Percentiles rank a stretch among this genome's conserved stretches.
Evolutionary conservation across 352 stramenopile genomes (phyloP).

Genomic region (Hyaloperonospora arabidopsidis): DNA sequence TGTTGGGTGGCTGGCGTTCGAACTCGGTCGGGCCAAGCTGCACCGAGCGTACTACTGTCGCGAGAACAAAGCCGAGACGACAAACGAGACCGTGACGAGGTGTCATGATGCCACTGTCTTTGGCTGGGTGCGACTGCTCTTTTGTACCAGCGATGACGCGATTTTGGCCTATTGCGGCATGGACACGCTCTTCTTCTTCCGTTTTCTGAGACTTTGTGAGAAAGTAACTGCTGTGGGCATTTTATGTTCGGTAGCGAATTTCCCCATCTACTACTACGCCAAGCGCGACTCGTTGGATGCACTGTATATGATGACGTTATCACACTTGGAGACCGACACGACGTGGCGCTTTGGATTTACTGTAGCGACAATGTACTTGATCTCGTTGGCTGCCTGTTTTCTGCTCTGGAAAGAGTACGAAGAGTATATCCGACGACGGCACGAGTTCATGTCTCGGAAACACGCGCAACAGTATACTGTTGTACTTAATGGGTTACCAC

Average conservation of each 20-base stretch:
- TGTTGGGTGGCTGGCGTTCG: conserved; percentile 58
- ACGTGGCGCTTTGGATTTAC: conserved; percentile 64
- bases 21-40: conserved; percentile 48
- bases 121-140: conserved; percentile 50
- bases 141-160: conserved; percentile 55
- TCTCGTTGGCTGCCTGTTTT: conserved; percentile 52
- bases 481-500: conserved; percentile 65
- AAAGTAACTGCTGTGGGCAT: conserved; percentile 60
- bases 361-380: conserved; percentile 56
- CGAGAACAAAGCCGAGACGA: conserved; percentile 52
- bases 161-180: conserved; percentile 64
- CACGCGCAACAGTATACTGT: conserved; percentile 70
- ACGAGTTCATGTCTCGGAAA: conserved; percentile 67
- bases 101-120: conserved; percentile 34
- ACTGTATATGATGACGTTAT: conserved; percentile 66
- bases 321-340: conserved; percentile 39
- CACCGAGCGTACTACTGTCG: conserved; percentile 66
- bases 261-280: conserved; percentile 75
- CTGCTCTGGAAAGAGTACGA: conserved; percentile 63
- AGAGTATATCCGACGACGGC: conserved; percentile 61
- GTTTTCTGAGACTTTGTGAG: conserved; percentile 60
- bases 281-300: conserved; percentile 27
- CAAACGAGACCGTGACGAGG: conserved; percentile 33
- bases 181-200: conserved; percentile 76
- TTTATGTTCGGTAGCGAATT: conserved; percentile 51